Base-by-base conservation (phyloP, 306 rosid genomes). In the Vicia sativa region DNA sequence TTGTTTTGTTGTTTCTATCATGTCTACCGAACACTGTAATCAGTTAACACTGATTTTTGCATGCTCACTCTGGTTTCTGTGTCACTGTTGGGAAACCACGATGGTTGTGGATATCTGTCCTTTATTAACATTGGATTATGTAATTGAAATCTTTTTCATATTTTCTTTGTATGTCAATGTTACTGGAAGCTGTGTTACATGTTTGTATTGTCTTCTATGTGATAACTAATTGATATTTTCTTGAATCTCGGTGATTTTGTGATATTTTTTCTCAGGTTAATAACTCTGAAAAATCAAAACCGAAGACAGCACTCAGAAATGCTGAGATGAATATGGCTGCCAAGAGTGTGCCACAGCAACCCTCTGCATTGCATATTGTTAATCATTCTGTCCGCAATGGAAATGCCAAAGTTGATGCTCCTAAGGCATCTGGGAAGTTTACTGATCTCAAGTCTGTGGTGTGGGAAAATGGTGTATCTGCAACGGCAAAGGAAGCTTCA, bases 351-450 rank as follows among this genome's bases (percentile, higher is more conserved):
- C 88, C 79, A 21, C 97, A 81, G 74, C 96, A 77, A 75, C 81
- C 83, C 29, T 46, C 83, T 43, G 69, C 79, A 3, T 78, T 81
- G 61, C 92, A 79, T 54, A 74, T 71, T 62, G 76, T 74, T 31
- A 90, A 65, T 76, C 96, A 86, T 49, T 81, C 93, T 78, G 79
- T 79, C 58, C 92, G 91, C 72, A 71, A 81, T 74, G 91, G 86
- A 67, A 82, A 79, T 79, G 83, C 70, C 70, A 93, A 87, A 75
- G 68, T 82, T 0, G 99, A 93, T 74, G 31, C 86, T 74, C 83
- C 91, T 2, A 90, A 90, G 90, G 76, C 90, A 65, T 80, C 99
- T 52, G 96, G 96, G 59, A 93, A 93, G 90, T 90, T 85, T 62
- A 90, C 86, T 74, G 99, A 90, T 76, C 95, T 93, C 9, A 90